phyloP scores from a whole-genome alignment of 768 basidiomycete species.

The Gloeopeniophorella convolvens region DNA sequence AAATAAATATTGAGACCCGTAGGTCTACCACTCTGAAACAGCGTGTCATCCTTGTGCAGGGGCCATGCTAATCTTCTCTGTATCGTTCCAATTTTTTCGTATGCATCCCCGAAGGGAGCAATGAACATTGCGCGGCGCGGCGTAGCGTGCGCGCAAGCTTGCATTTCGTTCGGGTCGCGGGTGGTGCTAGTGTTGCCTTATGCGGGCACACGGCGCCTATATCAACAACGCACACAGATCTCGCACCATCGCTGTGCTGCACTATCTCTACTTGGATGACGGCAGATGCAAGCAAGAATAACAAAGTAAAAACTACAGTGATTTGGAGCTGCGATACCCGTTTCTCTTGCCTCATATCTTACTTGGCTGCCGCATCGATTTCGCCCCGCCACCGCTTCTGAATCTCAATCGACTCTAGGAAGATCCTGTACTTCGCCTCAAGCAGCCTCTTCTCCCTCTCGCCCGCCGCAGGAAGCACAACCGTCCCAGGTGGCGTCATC shows the following conservation, averaged over 20 bases:
- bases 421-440: slow-evolving; percentile 91
- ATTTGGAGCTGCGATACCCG: too few relatives aligned
- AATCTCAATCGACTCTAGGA: slow-evolving; percentile 79
- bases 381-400: slow-evolving; percentile 83
- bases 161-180: too few relatives aligned
- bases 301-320: too few relatives aligned
- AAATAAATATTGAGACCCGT: slow-evolving; percentile 39
- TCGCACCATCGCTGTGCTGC: too few relatives aligned
- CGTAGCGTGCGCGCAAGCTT: too few relatives aligned
- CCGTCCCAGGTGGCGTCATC: slow-evolving; percentile 83
- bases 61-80: slow-evolving; percentile 99
- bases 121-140: too few relatives aligned
- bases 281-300: too few relatives aligned
- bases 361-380: slow-evolving; percentile 52
- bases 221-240: too few relatives aligned
- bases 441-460: slow-evolving; percentile 65
- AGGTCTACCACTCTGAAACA: slow-evolving; percentile 83
- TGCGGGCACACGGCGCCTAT: too few relatives aligned
- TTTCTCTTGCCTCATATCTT: not conserved
- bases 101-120: slow-evolving; percentile 81
- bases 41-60: slow-evolving; percentile 99
- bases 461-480: slow-evolving; percentile 58
- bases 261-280: too few relatives aligned
- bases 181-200: too few relatives aligned
- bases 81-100: slow-evolving; percentile 99